Evolutionary conservation across 306 rosid species (phyloP).

Genomic region (Senna siamea): DNA sequence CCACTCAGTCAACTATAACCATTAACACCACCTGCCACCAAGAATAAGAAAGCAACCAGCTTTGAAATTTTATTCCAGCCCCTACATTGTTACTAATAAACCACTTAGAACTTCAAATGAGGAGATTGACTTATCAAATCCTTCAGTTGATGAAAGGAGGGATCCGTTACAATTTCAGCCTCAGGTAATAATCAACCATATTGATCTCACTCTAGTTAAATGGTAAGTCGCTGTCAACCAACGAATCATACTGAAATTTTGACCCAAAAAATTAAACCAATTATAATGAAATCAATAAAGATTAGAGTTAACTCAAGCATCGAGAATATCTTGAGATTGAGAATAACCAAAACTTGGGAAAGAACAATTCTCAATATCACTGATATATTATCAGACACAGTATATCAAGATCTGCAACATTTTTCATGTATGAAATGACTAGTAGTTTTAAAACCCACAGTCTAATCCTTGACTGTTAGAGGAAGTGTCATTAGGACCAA

Average conservation of each 20-base stretch:
- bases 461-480: not conserved
- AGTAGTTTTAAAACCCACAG: conserved; percentile 1
- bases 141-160: conserved; percentile 8
- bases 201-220: conserved; percentile 1
- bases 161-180: not conserved
- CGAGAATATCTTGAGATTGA: not conserved
- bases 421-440: not conserved
- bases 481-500: not conserved
- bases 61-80: not conserved
- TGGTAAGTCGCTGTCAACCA: conserved; percentile 3
- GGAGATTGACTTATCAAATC: not conserved
- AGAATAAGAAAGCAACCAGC: not conserved
- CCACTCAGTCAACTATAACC: not conserved
- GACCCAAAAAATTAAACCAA: not conserved
- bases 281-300: not conserved
- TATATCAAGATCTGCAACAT: not conserved
- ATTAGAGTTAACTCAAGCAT: conserved; percentile 1
- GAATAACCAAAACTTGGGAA: not conserved
- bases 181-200: not conserved
- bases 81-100: not conserved
- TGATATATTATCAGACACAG: not conserved
- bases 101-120: not conserved
- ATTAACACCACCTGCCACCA: not conserved
- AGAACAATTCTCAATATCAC: not conserved
- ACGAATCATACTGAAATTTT: not conserved